phyloP scores from a whole-genome alignment of 2,329 filamentous ascomycete species.

The Diaporthe helianthi region DNA sequence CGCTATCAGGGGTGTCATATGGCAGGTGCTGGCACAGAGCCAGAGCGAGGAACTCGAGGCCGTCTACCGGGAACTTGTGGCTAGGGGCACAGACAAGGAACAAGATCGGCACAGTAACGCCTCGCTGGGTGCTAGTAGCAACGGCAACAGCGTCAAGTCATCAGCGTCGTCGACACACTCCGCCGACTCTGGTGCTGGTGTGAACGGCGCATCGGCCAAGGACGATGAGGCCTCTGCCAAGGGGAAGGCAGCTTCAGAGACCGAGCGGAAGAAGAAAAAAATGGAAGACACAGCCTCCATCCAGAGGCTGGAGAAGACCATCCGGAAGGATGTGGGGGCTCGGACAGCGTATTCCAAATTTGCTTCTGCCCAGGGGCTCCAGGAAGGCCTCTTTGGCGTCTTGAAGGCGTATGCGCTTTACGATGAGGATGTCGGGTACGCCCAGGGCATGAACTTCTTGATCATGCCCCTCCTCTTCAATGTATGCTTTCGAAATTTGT shows the following conservation, averaged over 20 bases:
- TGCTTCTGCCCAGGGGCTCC: conserved; percentile 85
- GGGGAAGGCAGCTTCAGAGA: conserved; percentile 67
- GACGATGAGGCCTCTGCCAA: conserved; percentile 63
- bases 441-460: conserved; percentile 98
- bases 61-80: conserved; percentile 83
- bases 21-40: conserved; percentile 96
- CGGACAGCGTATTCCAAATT: conserved; percentile 97
- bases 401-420: conserved; percentile 98
- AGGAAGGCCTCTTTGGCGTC: conserved; percentile 92
- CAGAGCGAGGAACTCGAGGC: conserved; percentile 89
- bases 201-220: conserved; percentile 63
- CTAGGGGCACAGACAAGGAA: conserved; percentile 82
- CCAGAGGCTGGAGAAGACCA: conserved; percentile 87
- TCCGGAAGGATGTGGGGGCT: conserved; percentile 88
- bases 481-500: conserved; percentile 54
- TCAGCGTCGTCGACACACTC: conserved; percentile 88
- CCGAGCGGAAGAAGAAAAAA: conserved; percentile 77
- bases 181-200: conserved; percentile 71
- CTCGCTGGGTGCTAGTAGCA: conserved; percentile 59
- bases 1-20: conserved; percentile 96
- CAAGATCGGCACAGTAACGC: conserved; percentile 66
- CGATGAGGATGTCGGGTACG: conserved; percentile 93
- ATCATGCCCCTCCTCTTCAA: conserved; percentile 97
- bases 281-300: conserved; percentile 79
- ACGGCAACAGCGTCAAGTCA: conserved; percentile 68